Percentiles rank a stretch among this genome's conserved stretches.
Conservation (phyloP, 2,329 filamentous ascomycete genomes). For the Ceratocystiopsis minuta region DNA sequence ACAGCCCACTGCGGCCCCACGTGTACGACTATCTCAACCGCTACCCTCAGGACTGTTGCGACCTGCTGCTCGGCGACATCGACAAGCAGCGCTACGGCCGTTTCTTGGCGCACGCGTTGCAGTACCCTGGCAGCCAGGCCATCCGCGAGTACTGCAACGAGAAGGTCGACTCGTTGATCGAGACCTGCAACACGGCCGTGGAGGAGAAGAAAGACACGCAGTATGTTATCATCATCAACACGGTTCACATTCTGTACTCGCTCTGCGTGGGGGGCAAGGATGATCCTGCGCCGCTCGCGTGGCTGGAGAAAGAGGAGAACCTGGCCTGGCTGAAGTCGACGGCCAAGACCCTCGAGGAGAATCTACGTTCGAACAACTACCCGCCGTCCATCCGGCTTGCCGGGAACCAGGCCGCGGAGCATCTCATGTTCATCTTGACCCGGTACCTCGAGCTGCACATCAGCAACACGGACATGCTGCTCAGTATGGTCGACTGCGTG, state of each 20-base stretch:
- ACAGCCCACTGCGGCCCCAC: conserved; percentile 79
- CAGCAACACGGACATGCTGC: conserved; percentile 65
- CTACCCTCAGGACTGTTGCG: conserved; percentile 77
- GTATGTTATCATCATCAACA: conserved; percentile 60
- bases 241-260: conserved; percentile 69
- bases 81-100: conserved; percentile 77
- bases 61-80: conserved; percentile 58
- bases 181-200: conserved; percentile 44
- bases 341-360: conserved; percentile 62
- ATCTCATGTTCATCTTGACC: conserved; percentile 71
- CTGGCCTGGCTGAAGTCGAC: conserved; percentile 43
- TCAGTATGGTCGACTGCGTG: conserved; percentile 66
- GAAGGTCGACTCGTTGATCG: conserved; percentile 55
- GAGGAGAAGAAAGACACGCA: conserved; percentile 51
- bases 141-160: conserved; percentile 58
- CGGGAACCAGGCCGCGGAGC: conserved; percentile 75
- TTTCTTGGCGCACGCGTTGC: conserved; percentile 75
- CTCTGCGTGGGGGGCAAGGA: conserved; percentile 28
- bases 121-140: conserved; percentile 53
- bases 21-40: conserved; percentile 87
- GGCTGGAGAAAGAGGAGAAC: conserved; percentile 57
- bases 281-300: conserved; percentile 32
- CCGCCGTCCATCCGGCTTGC: conserved; percentile 59
- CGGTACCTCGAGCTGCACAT: conserved; percentile 59
- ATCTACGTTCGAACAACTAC: conserved; percentile 52